Conservation (phyloP, 495 filamentous ascomycete species). For the Pyrenula massariospora region DNA sequence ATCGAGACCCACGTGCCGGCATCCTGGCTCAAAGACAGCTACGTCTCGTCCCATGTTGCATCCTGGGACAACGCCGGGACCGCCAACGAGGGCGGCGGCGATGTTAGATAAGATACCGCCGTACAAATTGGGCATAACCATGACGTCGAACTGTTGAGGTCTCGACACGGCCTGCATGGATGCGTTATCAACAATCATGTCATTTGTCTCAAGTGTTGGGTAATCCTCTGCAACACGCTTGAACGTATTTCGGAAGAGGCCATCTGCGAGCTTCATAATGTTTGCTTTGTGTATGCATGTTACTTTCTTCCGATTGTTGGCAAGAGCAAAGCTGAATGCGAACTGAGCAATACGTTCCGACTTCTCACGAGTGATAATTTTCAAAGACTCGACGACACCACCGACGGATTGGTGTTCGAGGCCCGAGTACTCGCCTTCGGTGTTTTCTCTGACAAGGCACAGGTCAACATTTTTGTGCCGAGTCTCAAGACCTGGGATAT, state of each 20-base stretch:
- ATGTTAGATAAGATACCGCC: constrained; percentile 98
- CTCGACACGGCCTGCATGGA: constrained; percentile 95
- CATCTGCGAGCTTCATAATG: constrained; percentile 99
- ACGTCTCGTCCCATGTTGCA: constrained; percentile 99
- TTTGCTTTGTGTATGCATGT: constrained; percentile 99
- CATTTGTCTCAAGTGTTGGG: constrained; percentile 84
- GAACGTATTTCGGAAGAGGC: constrained; percentile 96
- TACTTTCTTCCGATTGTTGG: constrained; percentile 97
- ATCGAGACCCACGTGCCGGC: constrained; percentile 95
- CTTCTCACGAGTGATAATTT: constrained; percentile 98
- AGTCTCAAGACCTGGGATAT: constrained; percentile 95
- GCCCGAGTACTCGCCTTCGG: constrained; percentile 97
- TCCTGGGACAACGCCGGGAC: constrained; percentile 91
- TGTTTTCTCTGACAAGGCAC: constrained; percentile 99
- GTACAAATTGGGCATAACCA: constrained; percentile 99
- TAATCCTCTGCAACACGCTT: constrained; percentile 85
- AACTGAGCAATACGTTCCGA: constrained; percentile 98
- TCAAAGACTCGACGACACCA: constrained; percentile 96
- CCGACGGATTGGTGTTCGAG: constrained; percentile 96
- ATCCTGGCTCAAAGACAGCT: constrained; percentile 97
- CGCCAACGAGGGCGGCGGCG: constrained; percentile 94
- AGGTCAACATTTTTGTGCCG: constrained; percentile 94
- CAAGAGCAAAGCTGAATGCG: constrained; percentile 91
- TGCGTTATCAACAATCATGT: constrained; percentile 99
- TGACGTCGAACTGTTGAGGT: constrained; percentile 97